Conservation (phyloP, 345 rosid genomes). For the Populus tremula region DNA sequence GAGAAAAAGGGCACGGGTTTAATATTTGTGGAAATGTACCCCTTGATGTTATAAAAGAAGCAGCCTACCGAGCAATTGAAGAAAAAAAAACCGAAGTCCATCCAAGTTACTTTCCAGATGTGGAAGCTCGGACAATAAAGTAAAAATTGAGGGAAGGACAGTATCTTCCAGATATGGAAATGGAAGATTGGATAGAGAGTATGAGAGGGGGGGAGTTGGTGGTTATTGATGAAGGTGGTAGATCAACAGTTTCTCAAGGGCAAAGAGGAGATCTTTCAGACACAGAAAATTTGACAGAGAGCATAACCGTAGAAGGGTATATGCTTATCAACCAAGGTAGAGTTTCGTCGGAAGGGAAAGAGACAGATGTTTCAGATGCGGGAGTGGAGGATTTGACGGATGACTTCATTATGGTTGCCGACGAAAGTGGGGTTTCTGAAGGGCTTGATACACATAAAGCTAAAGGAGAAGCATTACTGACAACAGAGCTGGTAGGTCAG, state of each 20-base stretch:
- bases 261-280: neutral
- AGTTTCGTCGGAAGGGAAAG: neutral
- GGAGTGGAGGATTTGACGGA: neutral
- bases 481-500: neutral
- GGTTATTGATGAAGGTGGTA: neutral
- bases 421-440: neutral
- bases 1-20: neutral
- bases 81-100: neutral
- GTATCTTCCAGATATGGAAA: neutral
- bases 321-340: neutral
- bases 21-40: neutral
- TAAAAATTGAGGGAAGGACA: neutral
- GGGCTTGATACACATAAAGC: neutral
- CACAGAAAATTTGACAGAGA: neutral
- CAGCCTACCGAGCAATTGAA: neutral
- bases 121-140: neutral
- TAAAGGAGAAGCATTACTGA: neutral
- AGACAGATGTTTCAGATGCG: neutral
- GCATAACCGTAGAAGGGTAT: neutral
- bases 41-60: neutral
- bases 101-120: neutral
- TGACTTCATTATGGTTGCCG: neutral
- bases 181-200: neutral
- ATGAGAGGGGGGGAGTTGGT: neutral
- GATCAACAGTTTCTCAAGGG: neutral